Evolutionary conservation across 169 alveolate species (phyloP).

Genomic region (Hepatocystis sp.): DNA sequence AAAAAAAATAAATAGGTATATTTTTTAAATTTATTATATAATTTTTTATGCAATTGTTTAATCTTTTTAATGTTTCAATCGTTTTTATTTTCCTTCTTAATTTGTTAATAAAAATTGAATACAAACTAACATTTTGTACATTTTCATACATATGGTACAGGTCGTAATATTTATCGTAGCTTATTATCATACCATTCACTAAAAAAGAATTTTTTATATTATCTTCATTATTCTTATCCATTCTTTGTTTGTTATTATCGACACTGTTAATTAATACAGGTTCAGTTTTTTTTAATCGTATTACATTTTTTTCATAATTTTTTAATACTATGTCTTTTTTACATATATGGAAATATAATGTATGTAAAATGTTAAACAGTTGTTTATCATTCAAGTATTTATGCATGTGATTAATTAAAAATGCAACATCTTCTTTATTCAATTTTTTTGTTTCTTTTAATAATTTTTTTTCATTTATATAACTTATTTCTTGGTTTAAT

Average conservation of each 20-base stretch:
- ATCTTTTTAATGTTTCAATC: conserved; percentile 26
- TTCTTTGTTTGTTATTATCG: not conserved
- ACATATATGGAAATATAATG: conserved; percentile 26
- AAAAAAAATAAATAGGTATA: conserved; percentile 51
- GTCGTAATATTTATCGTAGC: conserved; percentile 33
- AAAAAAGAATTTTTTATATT: not conserved
- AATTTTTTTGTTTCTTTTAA: conserved; percentile 1
- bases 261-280: too few relatives aligned
- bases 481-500: not conserved
- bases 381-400: conserved; percentile 41
- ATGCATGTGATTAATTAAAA: conserved; percentile 39
- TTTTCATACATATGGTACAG: conserved; percentile 16
- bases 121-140: conserved; percentile 10
- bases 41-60: conserved; percentile 49
- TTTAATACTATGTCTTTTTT: conserved; percentile 5
- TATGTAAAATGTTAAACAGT: conserved; percentile 18
- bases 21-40: conserved; percentile 65
- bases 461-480: not conserved
- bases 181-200: conserved; percentile 5
- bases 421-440: conserved; percentile 34
- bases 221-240: not conserved
- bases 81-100: conserved; percentile 42
- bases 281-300: not conserved
- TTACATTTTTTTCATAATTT: not conserved
- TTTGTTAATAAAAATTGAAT: conserved; percentile 11